These are phyloP conservation scores for Fusarium hainanense DNA, from an alignment of 2,329 filamentous ascomycete genomes.

Conservation along the genomic window DNA sequence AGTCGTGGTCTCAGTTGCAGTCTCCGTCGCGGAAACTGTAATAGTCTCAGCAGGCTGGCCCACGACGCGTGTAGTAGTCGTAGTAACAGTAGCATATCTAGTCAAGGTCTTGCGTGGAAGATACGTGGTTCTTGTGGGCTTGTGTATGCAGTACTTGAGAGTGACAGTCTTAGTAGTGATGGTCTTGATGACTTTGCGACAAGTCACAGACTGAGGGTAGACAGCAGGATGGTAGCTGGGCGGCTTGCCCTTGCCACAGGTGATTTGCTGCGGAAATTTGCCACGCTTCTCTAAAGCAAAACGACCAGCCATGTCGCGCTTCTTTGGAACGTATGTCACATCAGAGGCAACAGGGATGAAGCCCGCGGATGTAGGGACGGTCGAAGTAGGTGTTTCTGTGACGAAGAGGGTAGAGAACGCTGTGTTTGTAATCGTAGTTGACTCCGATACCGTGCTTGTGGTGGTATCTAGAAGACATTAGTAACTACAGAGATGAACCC, in stretches of 20 bases:
- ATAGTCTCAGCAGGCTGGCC: not conserved
- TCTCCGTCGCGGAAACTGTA: not conserved
- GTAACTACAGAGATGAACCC: fast-evolving
- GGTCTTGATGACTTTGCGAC: not conserved
- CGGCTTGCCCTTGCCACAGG: no score
- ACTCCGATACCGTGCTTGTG: not conserved
- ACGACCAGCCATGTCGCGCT: not conserved
- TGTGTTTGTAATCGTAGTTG: not conserved
- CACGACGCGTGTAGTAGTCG: not conserved
- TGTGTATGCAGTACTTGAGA: not conserved
- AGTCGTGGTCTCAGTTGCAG: not conserved
- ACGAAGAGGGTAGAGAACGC: not conserved
- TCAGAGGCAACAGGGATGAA: not conserved
- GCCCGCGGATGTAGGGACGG: not conserved
- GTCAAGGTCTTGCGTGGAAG: not conserved
- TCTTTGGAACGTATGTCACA: not conserved
- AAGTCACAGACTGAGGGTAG: not conserved
- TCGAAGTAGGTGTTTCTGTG: not conserved
- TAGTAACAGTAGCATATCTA: not conserved
- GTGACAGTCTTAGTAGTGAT: not conserved
- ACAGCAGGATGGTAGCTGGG: not conserved
- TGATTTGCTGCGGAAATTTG: not conserved
- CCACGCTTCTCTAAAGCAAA: not conserved
- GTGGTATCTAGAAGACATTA: not conserved
- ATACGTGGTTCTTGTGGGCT: not conserved